phyloP scores from a whole-genome alignment of 345 rosid species.

The Moricandia arvensis region DNA sequence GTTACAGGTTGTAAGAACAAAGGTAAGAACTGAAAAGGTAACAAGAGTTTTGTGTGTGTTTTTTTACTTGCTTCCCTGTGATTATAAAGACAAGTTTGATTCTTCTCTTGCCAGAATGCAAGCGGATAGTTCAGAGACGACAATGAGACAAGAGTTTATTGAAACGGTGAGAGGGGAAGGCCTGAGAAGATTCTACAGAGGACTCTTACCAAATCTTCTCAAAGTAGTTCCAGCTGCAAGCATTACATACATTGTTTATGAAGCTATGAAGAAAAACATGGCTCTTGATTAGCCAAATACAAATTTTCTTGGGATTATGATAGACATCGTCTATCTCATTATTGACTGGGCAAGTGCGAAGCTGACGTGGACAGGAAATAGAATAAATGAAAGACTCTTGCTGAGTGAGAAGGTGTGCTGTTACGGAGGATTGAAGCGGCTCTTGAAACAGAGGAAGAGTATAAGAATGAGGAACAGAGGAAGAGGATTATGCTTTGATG shows the following conservation, averaged over 20 bases:
- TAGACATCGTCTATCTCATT: no score
- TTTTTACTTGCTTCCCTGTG: background rate
- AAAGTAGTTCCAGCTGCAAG: constrained; percentile 69
- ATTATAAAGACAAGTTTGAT: constrained; percentile 6
- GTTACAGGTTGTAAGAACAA: constrained; percentile 92
- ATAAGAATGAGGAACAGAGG: no score
- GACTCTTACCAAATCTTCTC: constrained; percentile 89
- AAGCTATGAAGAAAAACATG: constrained; percentile 86
- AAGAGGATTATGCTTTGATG: no score
- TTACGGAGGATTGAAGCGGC: no score
- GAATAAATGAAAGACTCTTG: no score
- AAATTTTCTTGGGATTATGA: constrained; percentile 12
- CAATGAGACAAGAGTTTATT: constrained; percentile 85
- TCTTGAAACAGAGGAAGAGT: no score
- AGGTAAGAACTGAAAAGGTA: constrained; percentile 47
- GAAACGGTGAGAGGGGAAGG: constrained; percentile 83
- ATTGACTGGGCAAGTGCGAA: no score
- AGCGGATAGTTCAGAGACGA: constrained; percentile 64
- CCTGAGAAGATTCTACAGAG: constrained; percentile 86
- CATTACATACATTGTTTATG: constrained; percentile 70
- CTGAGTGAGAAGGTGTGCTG: no score
- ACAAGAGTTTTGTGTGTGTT: background rate
- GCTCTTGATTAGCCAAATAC: constrained; percentile 53
- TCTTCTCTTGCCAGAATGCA: constrained; percentile 64
- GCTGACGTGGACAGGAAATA: no score